These are phyloP conservation scores for Oidiodendron maius DNA, from an alignment of 495 filamentous ascomycete species.

Conservation along the genomic window DNA sequence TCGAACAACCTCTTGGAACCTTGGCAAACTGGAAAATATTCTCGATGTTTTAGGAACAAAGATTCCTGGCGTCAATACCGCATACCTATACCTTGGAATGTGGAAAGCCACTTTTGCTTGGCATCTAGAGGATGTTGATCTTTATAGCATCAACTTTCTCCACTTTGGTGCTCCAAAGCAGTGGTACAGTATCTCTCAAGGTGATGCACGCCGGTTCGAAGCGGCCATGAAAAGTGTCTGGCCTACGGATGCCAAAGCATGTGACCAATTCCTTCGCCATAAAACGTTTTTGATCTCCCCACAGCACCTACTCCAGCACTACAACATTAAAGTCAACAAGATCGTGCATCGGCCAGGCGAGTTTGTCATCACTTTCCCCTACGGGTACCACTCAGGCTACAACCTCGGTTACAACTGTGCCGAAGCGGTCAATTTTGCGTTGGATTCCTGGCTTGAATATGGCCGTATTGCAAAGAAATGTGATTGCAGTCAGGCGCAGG, in stretches of 20 bases:
- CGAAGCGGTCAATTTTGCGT: conserved; percentile 97
- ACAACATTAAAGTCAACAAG: conserved; percentile 91
- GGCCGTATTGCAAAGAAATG: conserved; percentile 97
- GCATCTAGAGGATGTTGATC: conserved; percentile 97
- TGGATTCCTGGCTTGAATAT: conserved; percentile 89
- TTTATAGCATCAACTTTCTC: conserved; percentile 99
- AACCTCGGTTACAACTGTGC: conserved; percentile 99
- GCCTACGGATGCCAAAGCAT: conserved; percentile 94
- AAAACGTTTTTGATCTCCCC: conserved; percentile 99
- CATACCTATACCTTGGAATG: conserved; percentile 98
- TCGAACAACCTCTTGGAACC: conserved; percentile 78
- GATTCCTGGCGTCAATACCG: conserved; percentile 94
- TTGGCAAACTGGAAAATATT: conserved; percentile 87
- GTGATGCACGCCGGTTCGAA: conserved; percentile 90
- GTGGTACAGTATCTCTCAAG: conserved; percentile 98
- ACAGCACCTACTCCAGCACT: conserved; percentile 73
- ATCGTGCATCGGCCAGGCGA: conserved; percentile 95
- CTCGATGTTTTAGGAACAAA: conserved; percentile 93
- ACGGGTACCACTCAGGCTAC: conserved; percentile 97
- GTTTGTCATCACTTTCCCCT: conserved; percentile 97
- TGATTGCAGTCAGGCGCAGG: conserved; percentile 75
- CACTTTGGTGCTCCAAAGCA: conserved; percentile 98
- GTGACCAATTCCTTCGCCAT: conserved; percentile 92
- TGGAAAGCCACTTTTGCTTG: conserved; percentile 99
- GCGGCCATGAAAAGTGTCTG: conserved; percentile 92